Evolutionary conservation across 768 basidiomycete genomes (phyloP), one percentile per base, ranked within the genome.

Genomic region (Thelephora ganbajun): DNA sequence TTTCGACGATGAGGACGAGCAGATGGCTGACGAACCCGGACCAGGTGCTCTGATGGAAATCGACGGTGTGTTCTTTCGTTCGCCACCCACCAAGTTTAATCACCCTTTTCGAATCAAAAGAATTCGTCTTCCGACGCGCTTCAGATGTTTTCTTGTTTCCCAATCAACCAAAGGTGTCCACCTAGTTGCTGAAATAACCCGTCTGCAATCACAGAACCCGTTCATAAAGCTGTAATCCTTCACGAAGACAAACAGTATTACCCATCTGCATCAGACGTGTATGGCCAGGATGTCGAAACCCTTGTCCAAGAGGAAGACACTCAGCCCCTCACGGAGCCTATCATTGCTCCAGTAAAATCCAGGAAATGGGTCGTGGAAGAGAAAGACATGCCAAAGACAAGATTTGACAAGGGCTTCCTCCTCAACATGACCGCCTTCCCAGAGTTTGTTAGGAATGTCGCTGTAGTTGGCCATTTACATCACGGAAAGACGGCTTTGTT

Each of bases 181-280:
- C 9, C 26, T 9, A 30, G 26, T 30, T 30, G 26, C 26, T 30
- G 26, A 30, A 30, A 30, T 30, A 9, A 4, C 26, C 5, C 26
- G 26, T 30, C 26, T 30, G 9, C 56, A 34, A 16, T 20, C 22
- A 44, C 53, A 87, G 88, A 83, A 56, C 84, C 87, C 36, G 64
- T 72, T 30, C 83, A 86, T 54, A 87, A 82, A 51, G 87, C 87
- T 44, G 83, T 91, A 16, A 63, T 98, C 39, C 70, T 98, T 41
- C 94, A 98, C 57, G 96, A 98, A 61, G 87, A 99, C 67, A 99
- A 99, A 65, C 87, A 91, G 63, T 98, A 99, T 64, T 99, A 99
- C 61, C 88, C 91, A 12, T 84, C 85, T 12, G 94, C 96, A 1
- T 71, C 71, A 48, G 91, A 97, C 14, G 79, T 93, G 1, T 99